Conservation (phyloP, 768 basidiomycete genomes). For the Lentinula guzmanii region DNA sequence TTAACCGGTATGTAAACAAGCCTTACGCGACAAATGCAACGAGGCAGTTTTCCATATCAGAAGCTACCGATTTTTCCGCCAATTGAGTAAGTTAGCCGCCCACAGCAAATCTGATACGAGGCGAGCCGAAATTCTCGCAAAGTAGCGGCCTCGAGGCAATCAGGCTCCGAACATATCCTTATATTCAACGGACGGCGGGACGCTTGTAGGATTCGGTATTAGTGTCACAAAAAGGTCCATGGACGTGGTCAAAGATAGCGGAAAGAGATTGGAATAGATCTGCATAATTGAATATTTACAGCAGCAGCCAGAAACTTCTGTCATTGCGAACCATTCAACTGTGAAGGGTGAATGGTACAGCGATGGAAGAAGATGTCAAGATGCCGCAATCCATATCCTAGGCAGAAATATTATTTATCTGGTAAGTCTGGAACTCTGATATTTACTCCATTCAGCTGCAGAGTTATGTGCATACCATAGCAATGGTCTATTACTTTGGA, state of each 20-base stretch:
- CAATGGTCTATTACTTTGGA: not conserved
- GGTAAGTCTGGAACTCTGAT: not conserved
- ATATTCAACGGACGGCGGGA: not conserved
- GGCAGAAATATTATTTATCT: not conserved
- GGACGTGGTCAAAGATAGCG: not conserved
- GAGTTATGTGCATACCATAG: not conserved
- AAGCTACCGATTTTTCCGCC: not conserved
- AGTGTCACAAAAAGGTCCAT: not conserved
- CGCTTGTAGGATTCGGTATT: not conserved
- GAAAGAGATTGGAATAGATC: not conserved
- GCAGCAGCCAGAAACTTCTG: not conserved
- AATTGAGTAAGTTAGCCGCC: not conserved
- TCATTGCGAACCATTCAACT: not conserved
- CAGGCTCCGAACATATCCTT: not conserved
- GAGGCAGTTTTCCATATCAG: not conserved
- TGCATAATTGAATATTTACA: not conserved
- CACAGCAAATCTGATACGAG: not conserved
- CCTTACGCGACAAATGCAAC: not conserved
- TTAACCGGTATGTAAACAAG: not conserved
- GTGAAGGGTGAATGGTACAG: not conserved
- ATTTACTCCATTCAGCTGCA: not conserved
- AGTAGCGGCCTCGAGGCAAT: not conserved
- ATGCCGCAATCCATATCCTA: not conserved
- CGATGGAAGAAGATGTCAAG: not conserved
- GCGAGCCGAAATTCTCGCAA: not conserved